Evolutionary conservation across 805 yeast species (phyloP).

Genomic region (Kazachstania bromeliacearum): DNA sequence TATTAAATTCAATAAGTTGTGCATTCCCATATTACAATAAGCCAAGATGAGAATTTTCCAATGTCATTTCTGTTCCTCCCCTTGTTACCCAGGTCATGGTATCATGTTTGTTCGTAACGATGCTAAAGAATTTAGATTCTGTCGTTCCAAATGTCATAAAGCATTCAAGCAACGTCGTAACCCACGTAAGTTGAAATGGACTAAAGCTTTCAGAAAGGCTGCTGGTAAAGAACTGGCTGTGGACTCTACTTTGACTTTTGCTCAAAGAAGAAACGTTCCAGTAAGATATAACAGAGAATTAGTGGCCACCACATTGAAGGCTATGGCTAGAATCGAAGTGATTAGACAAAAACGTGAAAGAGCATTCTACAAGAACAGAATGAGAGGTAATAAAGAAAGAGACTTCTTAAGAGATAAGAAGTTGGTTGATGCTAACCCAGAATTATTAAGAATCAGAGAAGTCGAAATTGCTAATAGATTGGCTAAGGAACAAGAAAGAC

Average conservation of each 20-base stretch:
- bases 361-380: conserved; percentile 98
- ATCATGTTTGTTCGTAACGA: conserved; percentile 97
- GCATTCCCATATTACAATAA: background rate
- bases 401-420: conserved; percentile 79
- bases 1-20: background rate
- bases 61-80: conserved; percentile 96
- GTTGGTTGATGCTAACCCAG: conserved; percentile 82
- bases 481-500: conserved; percentile 59
- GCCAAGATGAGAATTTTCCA: conserved; percentile 67
- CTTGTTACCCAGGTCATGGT: conserved; percentile 91
- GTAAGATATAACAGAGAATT: conserved; percentile 95
- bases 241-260: conserved; percentile 91
- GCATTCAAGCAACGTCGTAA: conserved; percentile 96
- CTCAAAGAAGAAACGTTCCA: conserved; percentile 95
- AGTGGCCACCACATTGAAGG: conserved; percentile 86
- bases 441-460: conserved; percentile 82
- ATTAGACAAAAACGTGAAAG: conserved; percentile 93
- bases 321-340: conserved; percentile 93
- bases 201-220: conserved; percentile 97
- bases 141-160: conserved; percentile 96
- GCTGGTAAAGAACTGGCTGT: conserved; percentile 98
- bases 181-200: conserved; percentile 97
- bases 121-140: conserved; percentile 94
- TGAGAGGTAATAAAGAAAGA: conserved; percentile 92
- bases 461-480: conserved; percentile 75